These are phyloP conservation scores for Vitis hybrid DNA, from an alignment of 177 flowering plant species.

Conservation along the genomic window DNA sequence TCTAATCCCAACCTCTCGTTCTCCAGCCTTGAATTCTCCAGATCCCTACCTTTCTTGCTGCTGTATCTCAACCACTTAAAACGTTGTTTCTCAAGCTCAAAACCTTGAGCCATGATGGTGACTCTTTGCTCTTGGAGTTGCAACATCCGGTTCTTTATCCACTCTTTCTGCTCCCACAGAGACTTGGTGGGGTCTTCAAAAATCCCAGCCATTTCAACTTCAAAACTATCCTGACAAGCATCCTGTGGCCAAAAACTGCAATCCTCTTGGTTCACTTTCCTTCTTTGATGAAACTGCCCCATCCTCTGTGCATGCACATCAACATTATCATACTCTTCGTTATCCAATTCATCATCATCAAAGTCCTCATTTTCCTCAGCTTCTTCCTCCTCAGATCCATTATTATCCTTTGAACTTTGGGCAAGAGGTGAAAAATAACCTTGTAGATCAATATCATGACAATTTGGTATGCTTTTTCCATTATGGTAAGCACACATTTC, in stretches of 20 bases:
- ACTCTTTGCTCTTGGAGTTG: conserved; percentile 52
- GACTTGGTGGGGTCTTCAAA: conserved; percentile 41
- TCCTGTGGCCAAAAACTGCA: conserved; percentile 20
- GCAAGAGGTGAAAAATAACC: too few species aligned
- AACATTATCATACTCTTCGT: conserved; percentile 27
- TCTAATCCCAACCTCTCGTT: conserved; percentile 62
- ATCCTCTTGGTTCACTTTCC: conserved; percentile 19
- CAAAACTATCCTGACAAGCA: conserved; percentile 16
- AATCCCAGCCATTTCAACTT: conserved; percentile 34
- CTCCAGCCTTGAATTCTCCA: conserved; percentile 58
- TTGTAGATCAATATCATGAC: too few species aligned
- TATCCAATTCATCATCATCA: conserved; percentile 41
- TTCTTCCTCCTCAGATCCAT: conserved; percentile 41
- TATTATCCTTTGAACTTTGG: conserved; percentile 8
- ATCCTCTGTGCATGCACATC: conserved; percentile 23
- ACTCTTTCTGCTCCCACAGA: conserved; percentile 37
- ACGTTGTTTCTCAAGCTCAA: conserved; percentile 57
- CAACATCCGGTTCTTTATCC: conserved; percentile 42
- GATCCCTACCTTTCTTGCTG: conserved; percentile 61
- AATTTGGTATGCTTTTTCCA: conserved; percentile 1
- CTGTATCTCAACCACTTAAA: conserved; percentile 67
- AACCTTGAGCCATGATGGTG: conserved; percentile 40
- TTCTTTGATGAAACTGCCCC: conserved; percentile 22
- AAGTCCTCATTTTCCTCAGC: conserved; percentile 33
- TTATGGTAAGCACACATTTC: conserved; percentile 28